These are phyloP conservation scores for Globisporangium splendens DNA, from an alignment of 352 stramenopile genomes.

Conservation along the genomic window DNA sequence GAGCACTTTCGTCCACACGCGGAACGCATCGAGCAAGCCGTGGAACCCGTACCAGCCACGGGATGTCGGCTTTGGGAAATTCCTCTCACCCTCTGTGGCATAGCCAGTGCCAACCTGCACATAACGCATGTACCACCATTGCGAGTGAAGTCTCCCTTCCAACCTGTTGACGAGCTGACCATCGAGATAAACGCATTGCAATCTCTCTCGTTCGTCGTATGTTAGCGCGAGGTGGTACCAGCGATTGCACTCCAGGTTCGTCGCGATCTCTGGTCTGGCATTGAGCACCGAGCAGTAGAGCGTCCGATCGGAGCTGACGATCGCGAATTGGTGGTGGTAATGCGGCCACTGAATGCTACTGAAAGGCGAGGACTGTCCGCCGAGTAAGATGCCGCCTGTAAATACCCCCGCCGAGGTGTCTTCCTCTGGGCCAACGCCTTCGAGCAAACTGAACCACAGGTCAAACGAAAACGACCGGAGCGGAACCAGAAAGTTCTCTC, in stretches of 20 bases:
- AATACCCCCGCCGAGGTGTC: background rate
- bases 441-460: conserved; percentile 1
- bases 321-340: conserved; percentile 39
- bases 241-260: conserved; percentile 18
- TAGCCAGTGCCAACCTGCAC: conserved; percentile 41
- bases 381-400: conserved; percentile 34
- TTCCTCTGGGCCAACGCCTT: background rate
- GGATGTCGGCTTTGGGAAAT: conserved; percentile 22
- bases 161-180: conserved; percentile 21
- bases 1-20: conserved; percentile 15
- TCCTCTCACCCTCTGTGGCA: conserved; percentile 19
- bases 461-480: background rate
- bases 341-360: conserved; percentile 25
- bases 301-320: conserved; percentile 32
- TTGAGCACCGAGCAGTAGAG: conserved; percentile 50
- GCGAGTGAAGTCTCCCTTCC: conserved; percentile 18
- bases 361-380: conserved; percentile 32
- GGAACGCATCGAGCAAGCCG: conserved; percentile 31
- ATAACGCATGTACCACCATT: conserved; percentile 34
- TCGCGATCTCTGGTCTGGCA: conserved; percentile 17
- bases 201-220: conserved; percentile 20
- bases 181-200: conserved; percentile 37
- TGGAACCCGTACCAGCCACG: conserved; percentile 46
- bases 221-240: conserved; percentile 49
- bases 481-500: background rate